Percentiles rank a stretch among this genome's conserved stretches.
Evolutionary conservation across 768 basidiomycete genomes (phyloP).

Genomic region (Cystofilobasidium ferigula): DNA sequence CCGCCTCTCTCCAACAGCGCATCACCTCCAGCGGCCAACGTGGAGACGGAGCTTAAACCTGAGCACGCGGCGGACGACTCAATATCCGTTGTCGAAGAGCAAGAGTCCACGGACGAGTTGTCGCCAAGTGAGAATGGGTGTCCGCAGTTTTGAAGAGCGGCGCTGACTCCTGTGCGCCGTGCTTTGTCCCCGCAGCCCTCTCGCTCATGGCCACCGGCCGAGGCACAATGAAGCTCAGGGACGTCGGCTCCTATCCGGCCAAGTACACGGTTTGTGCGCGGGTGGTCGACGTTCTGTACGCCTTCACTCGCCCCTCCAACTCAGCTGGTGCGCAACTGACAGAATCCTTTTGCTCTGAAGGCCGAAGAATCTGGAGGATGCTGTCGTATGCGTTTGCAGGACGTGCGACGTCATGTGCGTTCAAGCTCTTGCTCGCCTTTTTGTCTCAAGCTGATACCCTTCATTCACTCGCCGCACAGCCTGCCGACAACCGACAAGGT

Average conservation of each 20-base stretch:
- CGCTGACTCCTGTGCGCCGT: not conserved
- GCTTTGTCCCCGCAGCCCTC: not conserved
- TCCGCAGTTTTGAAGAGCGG: too few relatives aligned
- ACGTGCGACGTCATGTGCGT: not conserved
- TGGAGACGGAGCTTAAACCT: too few relatives aligned
- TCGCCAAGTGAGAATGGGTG: too few relatives aligned
- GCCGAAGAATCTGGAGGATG: slow-evolving; percentile 3
- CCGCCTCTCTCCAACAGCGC: too few relatives aligned
- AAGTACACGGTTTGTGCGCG: slow-evolving; percentile 1
- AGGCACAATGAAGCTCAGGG: not conserved
- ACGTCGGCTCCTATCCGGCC: not conserved
- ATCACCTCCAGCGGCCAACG: too few relatives aligned
- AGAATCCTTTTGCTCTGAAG: not conserved
- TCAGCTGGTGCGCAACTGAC: not conserved
- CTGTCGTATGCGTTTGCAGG: not conserved
- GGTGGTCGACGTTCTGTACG: slow-evolving; percentile 3
- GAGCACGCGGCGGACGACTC: too few relatives aligned
- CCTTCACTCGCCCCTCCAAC: too few relatives aligned
- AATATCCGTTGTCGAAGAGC: too few relatives aligned
- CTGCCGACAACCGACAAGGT: not conserved
- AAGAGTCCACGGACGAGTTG: too few relatives aligned
- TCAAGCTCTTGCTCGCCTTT: not conserved
- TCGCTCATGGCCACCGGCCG: too few relatives aligned
- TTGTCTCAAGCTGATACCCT: not conserved
- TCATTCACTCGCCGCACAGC: not conserved